These are phyloP conservation scores for Neurospora sp. DNA, from an alignment of 495 filamentous ascomycete genomes.

Conservation along the genomic window DNA sequence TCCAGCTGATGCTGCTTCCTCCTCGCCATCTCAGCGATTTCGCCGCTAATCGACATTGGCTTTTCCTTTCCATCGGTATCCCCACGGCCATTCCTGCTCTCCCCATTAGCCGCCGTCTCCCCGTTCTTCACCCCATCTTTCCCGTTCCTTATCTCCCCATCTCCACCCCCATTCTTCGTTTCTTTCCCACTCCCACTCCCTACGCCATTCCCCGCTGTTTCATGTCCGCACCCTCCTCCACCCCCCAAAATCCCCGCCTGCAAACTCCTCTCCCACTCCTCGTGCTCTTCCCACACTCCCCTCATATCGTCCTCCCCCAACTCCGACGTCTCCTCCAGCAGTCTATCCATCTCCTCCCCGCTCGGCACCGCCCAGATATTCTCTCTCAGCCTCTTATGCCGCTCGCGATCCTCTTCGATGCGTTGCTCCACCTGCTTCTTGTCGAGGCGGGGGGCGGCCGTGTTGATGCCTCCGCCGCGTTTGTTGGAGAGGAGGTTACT, in stretches of 20 bases:
- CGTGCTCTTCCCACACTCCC: constrained; percentile 59
- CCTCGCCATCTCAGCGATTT: not conserved
- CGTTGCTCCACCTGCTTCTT: constrained; percentile 86
- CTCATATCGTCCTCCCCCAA: constrained; percentile 75
- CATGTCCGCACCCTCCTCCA: not conserved
- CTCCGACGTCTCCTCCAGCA: constrained; percentile 74
- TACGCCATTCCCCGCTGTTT: not conserved
- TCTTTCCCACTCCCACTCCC: not conserved
- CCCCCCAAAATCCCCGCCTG: constrained; percentile 1
- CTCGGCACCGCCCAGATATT: constrained; percentile 76
- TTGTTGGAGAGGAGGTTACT: not conserved
- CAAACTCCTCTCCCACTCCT: constrained; percentile 34
- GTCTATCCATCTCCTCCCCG: constrained; percentile 47
- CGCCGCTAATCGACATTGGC: not conserved
- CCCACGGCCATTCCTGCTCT: not conserved
- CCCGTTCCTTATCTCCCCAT: too few species aligned
- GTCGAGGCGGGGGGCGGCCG: constrained; percentile 44
- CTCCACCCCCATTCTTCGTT: not conserved
- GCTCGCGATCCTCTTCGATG: constrained; percentile 92
- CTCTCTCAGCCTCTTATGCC: constrained; percentile 84
- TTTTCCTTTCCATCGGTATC: not conserved
- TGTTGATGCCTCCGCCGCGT: not conserved
- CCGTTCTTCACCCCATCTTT: not conserved
- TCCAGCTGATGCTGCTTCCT: not conserved
- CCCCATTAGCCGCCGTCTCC: not conserved